These are phyloP conservation scores for Punica granatum DNA, from an alignment of 345 rosid genomes.

Conservation along the genomic window DNA sequence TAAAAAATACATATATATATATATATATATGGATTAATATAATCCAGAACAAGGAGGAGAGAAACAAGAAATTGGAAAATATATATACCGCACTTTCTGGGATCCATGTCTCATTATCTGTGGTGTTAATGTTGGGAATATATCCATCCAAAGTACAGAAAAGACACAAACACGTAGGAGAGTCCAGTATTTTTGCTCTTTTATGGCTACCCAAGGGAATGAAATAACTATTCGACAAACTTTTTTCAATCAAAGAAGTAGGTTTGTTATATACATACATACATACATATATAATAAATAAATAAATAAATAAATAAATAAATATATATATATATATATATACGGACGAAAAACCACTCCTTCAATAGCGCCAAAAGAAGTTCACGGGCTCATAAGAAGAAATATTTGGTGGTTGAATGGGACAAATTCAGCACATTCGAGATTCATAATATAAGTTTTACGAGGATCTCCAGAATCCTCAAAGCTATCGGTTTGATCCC, in stretches of 20 bases:
- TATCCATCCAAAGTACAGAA: background rate
- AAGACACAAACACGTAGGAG: background rate
- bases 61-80: no score
- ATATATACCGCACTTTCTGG: no score
- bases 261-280: no score
- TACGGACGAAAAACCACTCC: background rate
- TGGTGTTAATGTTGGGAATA: no score
- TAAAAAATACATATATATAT: no score
- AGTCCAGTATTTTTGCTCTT: background rate
- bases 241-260: background rate
- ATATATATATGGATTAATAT: no score
- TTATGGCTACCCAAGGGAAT: background rate
- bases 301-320: no score
- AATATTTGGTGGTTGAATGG: background rate
- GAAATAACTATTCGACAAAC: background rate
- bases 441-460: background rate
- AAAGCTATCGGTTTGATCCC: no score
- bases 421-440: background rate
- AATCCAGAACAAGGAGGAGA: no score
- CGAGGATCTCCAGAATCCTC: background rate
- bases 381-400: background rate
- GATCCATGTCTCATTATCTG: no score
- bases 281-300: no score
- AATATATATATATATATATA: no score
- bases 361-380: background rate